phyloP scores from a whole-genome alignment of 495 filamentous ascomycete genomes.

The Echria macrotheca region DNA sequence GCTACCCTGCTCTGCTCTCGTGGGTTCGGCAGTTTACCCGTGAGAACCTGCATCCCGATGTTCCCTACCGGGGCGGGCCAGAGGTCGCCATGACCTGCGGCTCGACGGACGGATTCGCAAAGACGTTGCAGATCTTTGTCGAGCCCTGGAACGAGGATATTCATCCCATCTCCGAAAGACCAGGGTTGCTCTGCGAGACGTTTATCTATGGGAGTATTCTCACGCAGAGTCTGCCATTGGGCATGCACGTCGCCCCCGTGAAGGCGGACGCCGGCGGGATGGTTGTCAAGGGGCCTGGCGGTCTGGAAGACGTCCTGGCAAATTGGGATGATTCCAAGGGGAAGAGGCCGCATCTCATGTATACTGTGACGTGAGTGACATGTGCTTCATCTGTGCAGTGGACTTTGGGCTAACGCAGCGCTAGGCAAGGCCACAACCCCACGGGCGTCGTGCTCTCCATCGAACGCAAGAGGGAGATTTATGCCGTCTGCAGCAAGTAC shows the following conservation, averaged over 20 bases:
- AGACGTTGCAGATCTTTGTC: constrained; percentile 64
- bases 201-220: constrained; percentile 74
- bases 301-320: constrained; percentile 68
- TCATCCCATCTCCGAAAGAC: constrained; percentile 59
- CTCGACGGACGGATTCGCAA: constrained; percentile 77
- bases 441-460: constrained; percentile 69
- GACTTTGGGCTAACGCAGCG: not conserved
- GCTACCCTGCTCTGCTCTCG: constrained; percentile 66
- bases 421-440: constrained; percentile 85
- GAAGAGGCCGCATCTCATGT: constrained; percentile 75
- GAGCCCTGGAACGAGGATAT: constrained; percentile 66
- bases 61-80: constrained; percentile 71
- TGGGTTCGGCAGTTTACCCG: constrained; percentile 75
- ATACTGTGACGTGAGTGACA: constrained; percentile 74
- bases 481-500: constrained; percentile 72
- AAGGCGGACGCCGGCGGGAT: constrained; percentile 76
- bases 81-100: constrained; percentile 75
- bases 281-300: constrained; percentile 57
- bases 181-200: constrained; percentile 69
- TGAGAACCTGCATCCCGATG: constrained; percentile 69
- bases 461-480: constrained; percentile 68
- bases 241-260: constrained; percentile 65
- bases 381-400: too few species aligned
- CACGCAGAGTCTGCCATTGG: constrained; percentile 58
- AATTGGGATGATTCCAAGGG: constrained; percentile 75